Percentiles rank a stretch among this genome's conserved stretches.
phyloP scores from a whole-genome alignment of 1,284 basidiomycete species.

The Trichosporon coremiiforme region DNA sequence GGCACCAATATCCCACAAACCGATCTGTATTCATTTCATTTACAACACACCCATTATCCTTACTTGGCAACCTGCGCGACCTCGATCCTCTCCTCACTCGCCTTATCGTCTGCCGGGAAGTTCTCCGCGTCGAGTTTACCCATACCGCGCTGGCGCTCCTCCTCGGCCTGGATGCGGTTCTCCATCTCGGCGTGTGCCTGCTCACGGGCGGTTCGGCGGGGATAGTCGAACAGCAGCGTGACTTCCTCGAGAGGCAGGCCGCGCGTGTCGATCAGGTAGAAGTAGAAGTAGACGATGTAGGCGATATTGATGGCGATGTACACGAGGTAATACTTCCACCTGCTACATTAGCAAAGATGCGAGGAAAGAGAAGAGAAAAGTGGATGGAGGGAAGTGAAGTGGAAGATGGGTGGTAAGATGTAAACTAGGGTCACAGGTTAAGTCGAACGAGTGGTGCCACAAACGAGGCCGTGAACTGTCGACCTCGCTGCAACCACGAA shows the following conservation, averaged over 20 bases:
- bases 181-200: slow-evolving; percentile 23
- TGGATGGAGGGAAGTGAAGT: too few species aligned
- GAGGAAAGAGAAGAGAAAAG: too few species aligned
- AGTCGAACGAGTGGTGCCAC: too few species aligned
- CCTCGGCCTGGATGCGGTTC: slow-evolving; percentile 17
- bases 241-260: slow-evolving; percentile 44
- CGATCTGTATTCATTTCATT: too few species aligned
- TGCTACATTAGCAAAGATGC: background rate
- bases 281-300: slow-evolving; percentile 36
- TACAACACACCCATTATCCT: background rate
- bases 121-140: background rate
- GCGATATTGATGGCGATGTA: slow-evolving; percentile 40
- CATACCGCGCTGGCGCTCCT: slow-evolving; percentile 16
- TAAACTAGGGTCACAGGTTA: too few species aligned
- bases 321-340: slow-evolving; percentile 36
- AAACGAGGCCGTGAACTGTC: too few species aligned
- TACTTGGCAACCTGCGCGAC: slow-evolving; percentile 8
- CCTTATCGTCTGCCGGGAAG: slow-evolving; percentile 14
- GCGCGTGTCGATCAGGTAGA: slow-evolving; percentile 48
- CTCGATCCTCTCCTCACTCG: slow-evolving; percentile 3
- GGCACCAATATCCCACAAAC: too few species aligned
- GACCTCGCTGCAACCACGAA: too few species aligned
- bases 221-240: slow-evolving; percentile 38
- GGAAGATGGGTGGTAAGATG: too few species aligned
- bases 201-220: slow-evolving; percentile 19